Evolutionary conservation across 1,284 basidiomycete species (phyloP).

Genomic region (Fomitopsis betulina): DNA sequence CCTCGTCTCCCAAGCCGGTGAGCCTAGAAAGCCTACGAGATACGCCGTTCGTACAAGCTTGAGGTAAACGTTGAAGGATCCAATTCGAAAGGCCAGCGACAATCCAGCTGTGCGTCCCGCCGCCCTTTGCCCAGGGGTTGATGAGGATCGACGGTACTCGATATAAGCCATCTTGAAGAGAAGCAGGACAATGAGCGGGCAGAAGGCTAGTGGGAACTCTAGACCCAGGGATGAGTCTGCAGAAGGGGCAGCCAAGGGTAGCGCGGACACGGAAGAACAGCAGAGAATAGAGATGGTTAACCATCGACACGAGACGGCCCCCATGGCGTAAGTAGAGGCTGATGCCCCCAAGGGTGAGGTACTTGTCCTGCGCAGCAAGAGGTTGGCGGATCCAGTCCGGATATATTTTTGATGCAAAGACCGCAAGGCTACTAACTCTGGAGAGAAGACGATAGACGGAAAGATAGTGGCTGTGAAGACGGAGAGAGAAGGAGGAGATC

Average conservation of each 20-base stretch:
- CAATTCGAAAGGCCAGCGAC: not conserved
- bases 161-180: slow-evolving; percentile 16
- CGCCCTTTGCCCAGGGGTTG: slow-evolving; percentile 7
- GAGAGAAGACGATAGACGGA: too few relatives aligned
- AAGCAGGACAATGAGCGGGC: slow-evolving; percentile 14
- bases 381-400: not conserved
- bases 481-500: too few relatives aligned
- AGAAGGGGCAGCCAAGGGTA: not conserved
- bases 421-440: too few relatives aligned
- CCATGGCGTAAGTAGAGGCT: not conserved
- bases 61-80: not conserved
- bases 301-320: not conserved
- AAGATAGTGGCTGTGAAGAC: too few relatives aligned
- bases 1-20: slow-evolving; percentile 21
- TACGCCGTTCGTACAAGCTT: slow-evolving; percentile 11
- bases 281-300: not conserved
- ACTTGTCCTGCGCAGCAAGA: not conserved
- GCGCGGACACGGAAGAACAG: not conserved
- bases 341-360: not conserved
- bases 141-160: slow-evolving; percentile 14
- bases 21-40: slow-evolving; percentile 18
- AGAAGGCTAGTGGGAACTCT: slow-evolving; percentile 6
- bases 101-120: not conserved
- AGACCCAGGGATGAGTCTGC: slow-evolving; percentile 2
- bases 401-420: not conserved